These are phyloP conservation scores for Candida pseudoglaebosa DNA, from an alignment of 805 yeast genomes.

Conservation along the genomic window DNA sequence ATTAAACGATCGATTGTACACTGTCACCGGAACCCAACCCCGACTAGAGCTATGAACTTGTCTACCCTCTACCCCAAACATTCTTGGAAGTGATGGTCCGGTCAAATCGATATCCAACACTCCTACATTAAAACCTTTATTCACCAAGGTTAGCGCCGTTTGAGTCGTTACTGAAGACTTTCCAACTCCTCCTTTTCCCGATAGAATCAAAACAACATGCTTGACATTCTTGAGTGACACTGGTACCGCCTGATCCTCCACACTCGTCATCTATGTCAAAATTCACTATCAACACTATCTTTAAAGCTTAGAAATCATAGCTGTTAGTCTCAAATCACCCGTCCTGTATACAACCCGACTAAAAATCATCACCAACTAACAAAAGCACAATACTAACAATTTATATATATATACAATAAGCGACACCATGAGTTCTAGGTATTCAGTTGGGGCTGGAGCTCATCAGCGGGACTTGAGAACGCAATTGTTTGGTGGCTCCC, in stretches of 20 bases:
- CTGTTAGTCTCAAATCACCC: no score
- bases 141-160: conserved; percentile 74
- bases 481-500: conserved; percentile 31
- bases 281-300: neutral
- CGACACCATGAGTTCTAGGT: conserved; percentile 23
- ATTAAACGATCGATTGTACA: conserved; percentile 14
- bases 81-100: conserved; percentile 93
- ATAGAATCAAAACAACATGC: conserved; percentile 76
- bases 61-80: conserved; percentile 83
- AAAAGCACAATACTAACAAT: neutral
- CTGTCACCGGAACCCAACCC: conserved; percentile 90
- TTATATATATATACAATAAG: no score
- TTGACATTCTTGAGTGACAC: conserved; percentile 48
- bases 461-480: conserved; percentile 42
- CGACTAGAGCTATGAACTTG: conserved; percentile 76
- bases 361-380: no score
- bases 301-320: neutral
- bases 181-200: conserved; percentile 98
- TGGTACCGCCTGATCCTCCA: conserved; percentile 20
- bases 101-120: conserved; percentile 93
- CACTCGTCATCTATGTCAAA: neutral
- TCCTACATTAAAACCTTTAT: conserved; percentile 78
- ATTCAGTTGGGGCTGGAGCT: conserved; percentile 27
- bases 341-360: neutral
- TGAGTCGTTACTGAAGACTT: conserved; percentile 96